Conservation (phyloP, 148 eudicot species). For the Rhododendron simsii region DNA sequence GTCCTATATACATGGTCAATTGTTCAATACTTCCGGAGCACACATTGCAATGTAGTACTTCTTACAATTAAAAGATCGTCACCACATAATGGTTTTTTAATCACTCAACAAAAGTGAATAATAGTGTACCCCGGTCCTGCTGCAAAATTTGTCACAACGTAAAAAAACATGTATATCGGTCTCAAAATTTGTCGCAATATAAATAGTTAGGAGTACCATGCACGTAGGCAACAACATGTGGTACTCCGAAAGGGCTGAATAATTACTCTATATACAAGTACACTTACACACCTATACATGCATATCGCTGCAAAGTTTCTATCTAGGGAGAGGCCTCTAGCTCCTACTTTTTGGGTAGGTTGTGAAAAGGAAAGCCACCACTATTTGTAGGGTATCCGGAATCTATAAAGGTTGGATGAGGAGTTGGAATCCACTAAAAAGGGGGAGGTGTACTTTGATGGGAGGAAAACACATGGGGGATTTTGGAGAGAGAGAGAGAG, state of each 20-base stretch:
- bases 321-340: not conserved
- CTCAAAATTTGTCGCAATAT: not conserved
- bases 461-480: slow-evolving; percentile 33
- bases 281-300: no score
- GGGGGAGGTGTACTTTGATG: slow-evolving; percentile 12
- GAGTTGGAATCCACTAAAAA: slow-evolving; percentile 42
- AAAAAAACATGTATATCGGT: no score
- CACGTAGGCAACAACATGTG: not conserved
- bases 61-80: no score
- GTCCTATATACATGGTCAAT: not conserved
- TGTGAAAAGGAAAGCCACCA: slow-evolving; percentile 30
- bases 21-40: no score
- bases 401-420: slow-evolving; percentile 26
- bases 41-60: not conserved
- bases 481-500: slow-evolving; percentile 10
- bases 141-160: not conserved
- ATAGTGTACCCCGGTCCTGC: no score
- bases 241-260: no score
- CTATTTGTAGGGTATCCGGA: slow-evolving; percentile 14
- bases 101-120: not conserved
- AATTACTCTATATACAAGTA: no score
- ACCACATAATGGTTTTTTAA: no score
- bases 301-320: not conserved
- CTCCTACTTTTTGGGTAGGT: slow-evolving; percentile 7
- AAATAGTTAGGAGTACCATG: no score